These are phyloP conservation scores for Camelina neglecta DNA, from an alignment of 345 rosid genomes.

Conservation along the genomic window DNA sequence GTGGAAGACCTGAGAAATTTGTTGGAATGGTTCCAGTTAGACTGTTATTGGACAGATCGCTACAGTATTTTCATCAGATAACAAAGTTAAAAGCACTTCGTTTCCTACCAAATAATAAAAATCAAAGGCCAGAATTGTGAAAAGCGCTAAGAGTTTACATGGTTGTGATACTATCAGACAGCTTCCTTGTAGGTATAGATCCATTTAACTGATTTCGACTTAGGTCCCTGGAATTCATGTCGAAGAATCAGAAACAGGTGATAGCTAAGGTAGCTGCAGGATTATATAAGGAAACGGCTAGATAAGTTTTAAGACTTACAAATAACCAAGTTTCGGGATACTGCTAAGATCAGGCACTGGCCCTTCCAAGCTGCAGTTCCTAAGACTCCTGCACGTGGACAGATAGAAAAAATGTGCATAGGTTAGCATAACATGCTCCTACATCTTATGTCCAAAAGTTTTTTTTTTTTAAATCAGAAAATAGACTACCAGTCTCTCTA, in stretches of 20 bases:
- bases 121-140: constrained; percentile 20
- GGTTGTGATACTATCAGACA: constrained; percentile 78
- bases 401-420: constrained; percentile 2
- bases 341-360: constrained; percentile 83
- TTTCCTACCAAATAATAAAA: constrained; percentile 1
- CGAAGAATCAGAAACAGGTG: constrained; percentile 26
- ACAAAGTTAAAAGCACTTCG: constrained; percentile 13
- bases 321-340: constrained; percentile 75
- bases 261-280: constrained; percentile 12
- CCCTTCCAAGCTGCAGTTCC: constrained; percentile 90
- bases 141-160: constrained; percentile 59
- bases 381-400: constrained; percentile 72
- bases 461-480: not conserved
- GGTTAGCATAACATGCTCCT: constrained; percentile 3
- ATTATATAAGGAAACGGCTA: constrained; percentile 21
- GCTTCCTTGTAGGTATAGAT: constrained; percentile 66
- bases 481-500: not conserved
- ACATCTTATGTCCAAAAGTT: not conserved
- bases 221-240: constrained; percentile 69
- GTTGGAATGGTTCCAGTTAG: constrained; percentile 77
- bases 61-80: constrained; percentile 48
- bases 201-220: constrained; percentile 81
- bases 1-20: constrained; percentile 65
- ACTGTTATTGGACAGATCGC: constrained; percentile 71
- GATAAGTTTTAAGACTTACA: constrained; percentile 57